Conservation (phyloP, 352 stramenopile species). For the Achlya hypogyna region DNA sequence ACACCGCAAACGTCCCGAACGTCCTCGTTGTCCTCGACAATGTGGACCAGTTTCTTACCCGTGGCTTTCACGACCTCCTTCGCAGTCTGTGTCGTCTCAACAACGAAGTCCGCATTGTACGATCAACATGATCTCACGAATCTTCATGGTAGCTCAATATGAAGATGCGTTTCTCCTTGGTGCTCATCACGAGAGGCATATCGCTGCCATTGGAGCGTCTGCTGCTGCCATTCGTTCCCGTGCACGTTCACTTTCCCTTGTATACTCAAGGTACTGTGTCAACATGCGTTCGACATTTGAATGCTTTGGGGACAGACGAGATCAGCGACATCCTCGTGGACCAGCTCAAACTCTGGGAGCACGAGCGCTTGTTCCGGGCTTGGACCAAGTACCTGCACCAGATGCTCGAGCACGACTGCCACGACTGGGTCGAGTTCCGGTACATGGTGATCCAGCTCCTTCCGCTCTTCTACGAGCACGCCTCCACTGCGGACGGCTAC, state of each 20-base stretch:
- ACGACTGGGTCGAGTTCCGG: conserved; percentile 62
- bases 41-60: conserved; percentile 51
- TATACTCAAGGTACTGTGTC: conserved; percentile 36
- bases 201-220: conserved; percentile 55
- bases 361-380: conserved; percentile 35
- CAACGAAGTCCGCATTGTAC: conserved; percentile 41
- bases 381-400: conserved; percentile 45
- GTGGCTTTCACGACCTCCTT: conserved; percentile 41
- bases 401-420: conserved; percentile 36
- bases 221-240: conserved; percentile 39
- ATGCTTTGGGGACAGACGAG: conserved; percentile 26
- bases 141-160: conserved; percentile 17
- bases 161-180: conserved; percentile 30
- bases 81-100: conserved; percentile 62
- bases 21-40: conserved; percentile 62
- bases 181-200: conserved; percentile 57
- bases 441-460: conserved; percentile 41
- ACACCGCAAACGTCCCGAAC: conserved; percentile 21
- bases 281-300: background rate
- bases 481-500: background rate
- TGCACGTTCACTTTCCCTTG: conserved; percentile 45
- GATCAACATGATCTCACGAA: conserved; percentile 26
- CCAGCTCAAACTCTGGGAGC: conserved; percentile 35
- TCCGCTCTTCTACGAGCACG: conserved; percentile 32
- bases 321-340: conserved; percentile 49